These are phyloP conservation scores for Myriosclerotinia scirpicola DNA, from an alignment of 2,329 filamentous ascomycete species.

Conservation along the genomic window DNA sequence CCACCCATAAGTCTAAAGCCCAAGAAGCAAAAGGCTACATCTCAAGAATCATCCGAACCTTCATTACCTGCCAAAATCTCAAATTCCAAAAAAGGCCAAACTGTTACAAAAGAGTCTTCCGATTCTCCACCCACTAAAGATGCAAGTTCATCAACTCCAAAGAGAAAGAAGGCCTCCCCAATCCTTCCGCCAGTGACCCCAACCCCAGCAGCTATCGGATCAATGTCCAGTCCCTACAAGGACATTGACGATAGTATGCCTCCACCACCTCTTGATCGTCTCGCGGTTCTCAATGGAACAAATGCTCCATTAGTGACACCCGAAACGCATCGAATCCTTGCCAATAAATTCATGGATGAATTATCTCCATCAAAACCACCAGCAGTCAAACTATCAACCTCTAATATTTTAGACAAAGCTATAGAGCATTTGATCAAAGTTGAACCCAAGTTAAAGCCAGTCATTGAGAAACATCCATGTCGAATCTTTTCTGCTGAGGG, in stretches of 20 bases:
- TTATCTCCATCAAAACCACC: slow-evolving; percentile 57
- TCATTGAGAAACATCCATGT: slow-evolving; percentile 76
- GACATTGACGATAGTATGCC: slow-evolving; percentile 43
- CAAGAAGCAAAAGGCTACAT: slow-evolving; percentile 2
- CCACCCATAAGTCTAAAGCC: not conserved
- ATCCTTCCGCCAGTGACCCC: slow-evolving; percentile 44
- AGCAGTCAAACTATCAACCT: slow-evolving; percentile 53
- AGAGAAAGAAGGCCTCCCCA: not conserved
- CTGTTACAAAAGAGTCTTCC: slow-evolving; percentile 25
- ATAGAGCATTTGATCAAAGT: slow-evolving; percentile 70
- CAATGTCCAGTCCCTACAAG: slow-evolving; percentile 48
- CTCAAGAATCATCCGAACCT: not conserved
- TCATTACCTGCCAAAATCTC: not conserved
- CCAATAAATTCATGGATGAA: slow-evolving; percentile 50
- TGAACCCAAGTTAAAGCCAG: slow-evolving; percentile 67
- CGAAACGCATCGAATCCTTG: slow-evolving; percentile 62
- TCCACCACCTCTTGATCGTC: slow-evolving; percentile 46
- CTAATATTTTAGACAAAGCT: slow-evolving; percentile 72
- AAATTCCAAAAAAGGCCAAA: slow-evolving; percentile 34
- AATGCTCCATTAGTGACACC: slow-evolving; percentile 73
- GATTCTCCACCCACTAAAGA: slow-evolving; percentile 24
- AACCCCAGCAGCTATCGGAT: slow-evolving; percentile 49
- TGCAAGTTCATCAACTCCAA: slow-evolving; percentile 34
- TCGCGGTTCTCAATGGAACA: slow-evolving; percentile 62
- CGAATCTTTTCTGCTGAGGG: slow-evolving; percentile 77